A percentile compares a stretch with the other conserved stretches of the same genome.
phyloP scores from a whole-genome alignment of 164 flowering plant species.

The Vitis rupestris region DNA sequence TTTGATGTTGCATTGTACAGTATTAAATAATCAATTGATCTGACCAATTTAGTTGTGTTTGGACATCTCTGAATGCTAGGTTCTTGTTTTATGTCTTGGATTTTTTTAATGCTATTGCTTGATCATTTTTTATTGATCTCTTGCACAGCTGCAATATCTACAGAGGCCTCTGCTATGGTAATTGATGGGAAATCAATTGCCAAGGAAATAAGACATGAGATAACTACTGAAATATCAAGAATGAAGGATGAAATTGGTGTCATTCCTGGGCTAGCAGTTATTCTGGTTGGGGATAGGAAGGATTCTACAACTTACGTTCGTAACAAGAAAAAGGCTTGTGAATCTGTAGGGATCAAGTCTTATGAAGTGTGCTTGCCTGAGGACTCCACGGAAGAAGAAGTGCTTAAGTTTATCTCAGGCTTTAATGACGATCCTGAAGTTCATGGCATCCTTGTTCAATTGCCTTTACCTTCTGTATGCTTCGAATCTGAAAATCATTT shows the following conservation, averaged over 20 bases:
- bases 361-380: constrained; percentile 71
- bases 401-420: constrained; percentile 49
- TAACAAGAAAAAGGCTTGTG: constrained; percentile 88
- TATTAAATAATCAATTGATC: no score
- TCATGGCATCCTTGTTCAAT: constrained; percentile 95
- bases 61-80: background rate
- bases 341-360: constrained; percentile 80
- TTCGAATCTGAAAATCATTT: constrained; percentile 7
- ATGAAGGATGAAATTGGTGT: constrained; percentile 78
- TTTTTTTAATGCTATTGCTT: background rate
- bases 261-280: constrained; percentile 94
- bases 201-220: constrained; percentile 73
- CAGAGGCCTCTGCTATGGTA: constrained; percentile 52
- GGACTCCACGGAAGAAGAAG: constrained; percentile 67
- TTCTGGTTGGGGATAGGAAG: constrained; percentile 87
- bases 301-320: constrained; percentile 94
- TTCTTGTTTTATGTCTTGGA: background rate
- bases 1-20: no score
- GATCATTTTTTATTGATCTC: background rate
- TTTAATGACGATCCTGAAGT: constrained; percentile 79
- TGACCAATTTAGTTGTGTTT: background rate
- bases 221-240: constrained; percentile 59
- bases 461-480: constrained; percentile 87
- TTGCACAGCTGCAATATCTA: constrained; percentile 39
- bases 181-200: constrained; percentile 89